phyloP scores from a whole-genome alignment of 148 eudicot genomes.

The Camellia granthamiana region DNA sequence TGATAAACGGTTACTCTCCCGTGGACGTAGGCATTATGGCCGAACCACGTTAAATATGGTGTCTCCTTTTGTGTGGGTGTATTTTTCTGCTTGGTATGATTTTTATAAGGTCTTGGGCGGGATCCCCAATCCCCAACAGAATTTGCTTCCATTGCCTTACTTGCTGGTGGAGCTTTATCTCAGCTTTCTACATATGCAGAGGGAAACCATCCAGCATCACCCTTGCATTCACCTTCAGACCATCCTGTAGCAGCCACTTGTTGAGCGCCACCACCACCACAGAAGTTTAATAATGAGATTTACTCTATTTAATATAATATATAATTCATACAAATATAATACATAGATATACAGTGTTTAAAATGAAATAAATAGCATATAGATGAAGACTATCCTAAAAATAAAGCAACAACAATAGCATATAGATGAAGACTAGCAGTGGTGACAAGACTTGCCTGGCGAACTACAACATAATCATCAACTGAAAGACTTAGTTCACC shows the following conservation, averaged over 20 bases:
- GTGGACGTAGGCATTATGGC: too few species aligned
- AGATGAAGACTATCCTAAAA: too few species aligned
- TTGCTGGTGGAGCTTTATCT: conserved; percentile 27
- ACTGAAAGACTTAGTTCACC: conserved; percentile 62
- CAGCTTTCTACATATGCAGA: conserved; percentile 61
- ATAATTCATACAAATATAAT: too few species aligned
- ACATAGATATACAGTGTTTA: too few species aligned
- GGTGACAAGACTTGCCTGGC: conserved; percentile 42
- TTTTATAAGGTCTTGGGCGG: too few species aligned
- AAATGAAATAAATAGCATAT: too few species aligned
- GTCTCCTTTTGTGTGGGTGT: too few species aligned
- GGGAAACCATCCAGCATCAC: conserved; percentile 77
- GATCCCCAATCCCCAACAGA: too few species aligned
- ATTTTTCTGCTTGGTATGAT: too few species aligned
- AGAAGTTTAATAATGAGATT: background rate
- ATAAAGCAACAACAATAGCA: background rate
- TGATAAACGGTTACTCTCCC: too few species aligned
- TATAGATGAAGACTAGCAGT: background rate
- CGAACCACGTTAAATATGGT: too few species aligned
- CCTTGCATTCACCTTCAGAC: conserved; percentile 82
- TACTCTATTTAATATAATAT: background rate
- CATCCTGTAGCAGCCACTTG: conserved; percentile 71
- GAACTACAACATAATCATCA: conserved; percentile 60
- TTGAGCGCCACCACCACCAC: conserved; percentile 1
- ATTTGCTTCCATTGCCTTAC: conserved; percentile 2